These are phyloP conservation scores for Periconia digitata DNA, from an alignment of 2,329 filamentous ascomycete genomes.

Conservation along the genomic window DNA sequence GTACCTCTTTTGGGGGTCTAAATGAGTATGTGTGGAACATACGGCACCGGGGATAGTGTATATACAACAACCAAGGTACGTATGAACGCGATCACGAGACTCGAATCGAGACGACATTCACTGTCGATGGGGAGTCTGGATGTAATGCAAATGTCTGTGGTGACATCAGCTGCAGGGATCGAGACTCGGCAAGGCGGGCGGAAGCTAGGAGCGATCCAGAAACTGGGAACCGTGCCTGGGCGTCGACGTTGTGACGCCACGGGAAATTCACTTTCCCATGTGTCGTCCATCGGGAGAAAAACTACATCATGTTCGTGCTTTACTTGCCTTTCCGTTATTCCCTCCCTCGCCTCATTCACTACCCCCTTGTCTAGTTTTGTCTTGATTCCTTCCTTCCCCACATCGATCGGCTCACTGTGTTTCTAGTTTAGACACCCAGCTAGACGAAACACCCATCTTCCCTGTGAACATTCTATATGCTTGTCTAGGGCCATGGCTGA, in stretches of 20 bases:
- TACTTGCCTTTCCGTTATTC: not conserved
- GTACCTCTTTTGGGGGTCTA: not conserved
- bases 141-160: too few species aligned
- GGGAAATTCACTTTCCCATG: not conserved
- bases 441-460: not conserved
- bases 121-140: too few species aligned
- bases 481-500: slow-evolving; percentile 17
- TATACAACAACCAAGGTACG: too few species aligned
- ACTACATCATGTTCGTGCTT: not conserved
- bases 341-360: not conserved
- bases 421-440: not conserved
- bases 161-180: not conserved
- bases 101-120: too few species aligned
- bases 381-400: not conserved
- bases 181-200: slow-evolving; percentile 1
- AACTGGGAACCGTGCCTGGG: slow-evolving; percentile 14
- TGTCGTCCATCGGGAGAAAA: slow-evolving; percentile 3
- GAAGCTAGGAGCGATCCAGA: slow-evolving; percentile 6
- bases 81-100: too few species aligned
- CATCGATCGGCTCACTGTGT: not conserved
- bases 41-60: too few species aligned
- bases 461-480: not conserved
- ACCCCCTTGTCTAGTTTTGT: not conserved
- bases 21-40: not conserved
- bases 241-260: slow-evolving; percentile 11